Evolutionary conservation across 2,329 filamentous ascomycete species (phyloP).

Genomic region (Ascochyta pisi): DNA sequence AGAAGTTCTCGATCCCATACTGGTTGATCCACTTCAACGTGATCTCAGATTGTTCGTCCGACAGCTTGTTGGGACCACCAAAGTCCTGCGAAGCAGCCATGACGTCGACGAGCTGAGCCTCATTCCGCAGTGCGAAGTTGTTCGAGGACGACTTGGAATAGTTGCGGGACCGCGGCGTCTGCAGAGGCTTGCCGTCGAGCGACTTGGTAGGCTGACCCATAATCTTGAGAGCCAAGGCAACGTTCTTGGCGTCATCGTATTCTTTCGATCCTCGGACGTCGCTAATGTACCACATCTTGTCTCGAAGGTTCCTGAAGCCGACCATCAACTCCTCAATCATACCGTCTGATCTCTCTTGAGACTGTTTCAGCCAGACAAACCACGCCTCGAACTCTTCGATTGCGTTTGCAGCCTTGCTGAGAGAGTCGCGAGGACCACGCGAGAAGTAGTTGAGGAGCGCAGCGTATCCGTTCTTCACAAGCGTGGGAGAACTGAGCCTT

Average conservation of each 20-base stretch:
- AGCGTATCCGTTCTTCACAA: slow-evolving; percentile 73
- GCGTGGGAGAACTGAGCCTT: slow-evolving; percentile 63
- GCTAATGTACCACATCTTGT: slow-evolving; percentile 99
- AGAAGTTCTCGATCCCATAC: slow-evolving; percentile 88
- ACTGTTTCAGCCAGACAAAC: slow-evolving; percentile 84
- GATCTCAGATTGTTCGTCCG: slow-evolving; percentile 91
- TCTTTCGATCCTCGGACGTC: slow-evolving; percentile 89
- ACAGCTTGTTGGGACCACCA: slow-evolving; percentile 91
- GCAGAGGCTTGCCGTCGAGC: slow-evolving; percentile 49
- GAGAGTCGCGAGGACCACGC: slow-evolving; percentile 72
- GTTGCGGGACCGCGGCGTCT: slow-evolving; percentile 50
- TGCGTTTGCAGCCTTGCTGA: slow-evolving; percentile 72
- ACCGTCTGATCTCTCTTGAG: slow-evolving; percentile 77
- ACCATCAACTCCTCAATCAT: slow-evolving; percentile 77
- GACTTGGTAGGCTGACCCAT: slow-evolving; percentile 71
- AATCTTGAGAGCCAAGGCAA: slow-evolving; percentile 85
- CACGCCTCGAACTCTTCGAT: slow-evolving; percentile 82
- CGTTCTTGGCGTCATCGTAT: slow-evolving; percentile 85
- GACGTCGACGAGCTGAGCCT: slow-evolving; percentile 85
- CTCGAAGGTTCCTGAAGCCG: slow-evolving; percentile 75
- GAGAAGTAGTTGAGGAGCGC: slow-evolving; percentile 77
- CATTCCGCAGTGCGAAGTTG: slow-evolving; percentile 76
- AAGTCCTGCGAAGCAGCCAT: slow-evolving; percentile 83
- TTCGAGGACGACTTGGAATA: slow-evolving; percentile 56
- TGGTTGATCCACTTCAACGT: slow-evolving; percentile 83